Evolutionary conservation across 2,329 filamentous ascomycete species (phyloP), one percentile per base, ranked within the genome.

Genomic region (Cryphonectria carpinicola): DNA sequence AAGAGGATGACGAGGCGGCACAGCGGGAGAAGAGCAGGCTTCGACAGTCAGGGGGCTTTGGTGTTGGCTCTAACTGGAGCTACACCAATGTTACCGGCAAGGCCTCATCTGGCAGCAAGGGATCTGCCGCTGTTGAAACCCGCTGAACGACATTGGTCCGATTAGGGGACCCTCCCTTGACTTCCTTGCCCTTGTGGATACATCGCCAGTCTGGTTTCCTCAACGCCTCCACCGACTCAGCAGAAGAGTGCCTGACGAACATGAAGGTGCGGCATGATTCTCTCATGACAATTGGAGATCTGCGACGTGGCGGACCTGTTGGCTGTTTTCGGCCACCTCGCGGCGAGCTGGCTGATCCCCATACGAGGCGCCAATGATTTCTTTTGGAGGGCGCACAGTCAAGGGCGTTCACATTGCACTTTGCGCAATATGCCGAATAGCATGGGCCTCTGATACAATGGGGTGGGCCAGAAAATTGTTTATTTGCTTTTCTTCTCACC

Each of bases 1-100:
- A 91, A 74, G 87, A 89, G 69, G 87, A 88, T 37, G 86, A 87
- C 32, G 87, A 89, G 43, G 81, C 84, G 32, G 32, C 81, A 85
- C 80, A 81, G 69, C 81, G 58, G 41, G 58, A 68, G 43, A 68
- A 62, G 46, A 68, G 54, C 13, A 80, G 84, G 66, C 88, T 87
- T 79, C 84, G 86, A 69, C 81, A 79, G 1, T 86, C 86, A 2
- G 83, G 82, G 6, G 83, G 41, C 17, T 73, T 70, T n/a, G 58
- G 68, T 8, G 78, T 82, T 67, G 78, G 79, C 6, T 78, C 78
- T 35, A 81, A 81, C 70, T 80, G 80, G 77, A 84, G 80, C 77
- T 85, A 85, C 71, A 82, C 83, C 58, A 79, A 78, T n/a, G 76
- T 73, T 0, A 74, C 73, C 14, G 39, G 66, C 49, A 72, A 74